Percentiles rank a stretch among this genome's conserved stretches.
These are phyloP conservation scores for Sarocladium strictum DNA, from an alignment of 2,329 filamentous ascomycete species.

Conservation along the genomic window DNA sequence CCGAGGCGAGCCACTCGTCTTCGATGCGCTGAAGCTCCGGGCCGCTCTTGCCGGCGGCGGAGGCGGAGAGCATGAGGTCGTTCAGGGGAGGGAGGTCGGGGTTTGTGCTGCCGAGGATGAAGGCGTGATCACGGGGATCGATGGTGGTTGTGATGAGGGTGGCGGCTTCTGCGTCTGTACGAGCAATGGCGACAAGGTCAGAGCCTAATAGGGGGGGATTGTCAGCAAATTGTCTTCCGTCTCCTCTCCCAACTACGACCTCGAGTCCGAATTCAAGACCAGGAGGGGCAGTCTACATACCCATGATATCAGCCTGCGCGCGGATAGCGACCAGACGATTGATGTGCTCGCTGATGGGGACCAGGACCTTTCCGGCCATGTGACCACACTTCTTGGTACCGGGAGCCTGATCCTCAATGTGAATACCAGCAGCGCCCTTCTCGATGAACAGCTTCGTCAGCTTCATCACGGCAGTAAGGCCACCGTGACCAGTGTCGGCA, in stretches of 20 bases:
- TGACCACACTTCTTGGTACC: constrained; percentile 99
- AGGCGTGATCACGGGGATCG: constrained; percentile 89
- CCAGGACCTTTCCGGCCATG: constrained; percentile 97
- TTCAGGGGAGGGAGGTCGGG: constrained; percentile 74
- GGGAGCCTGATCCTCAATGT: constrained; percentile 97
- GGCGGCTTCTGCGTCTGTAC: constrained; percentile 95
- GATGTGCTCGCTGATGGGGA: constrained; percentile 96
- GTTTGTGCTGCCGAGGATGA: constrained; percentile 88
- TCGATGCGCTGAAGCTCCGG: constrained; percentile 83
- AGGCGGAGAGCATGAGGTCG: constrained; percentile 85
- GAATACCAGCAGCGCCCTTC: constrained; percentile 93
- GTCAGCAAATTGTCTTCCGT: too few relatives aligned
- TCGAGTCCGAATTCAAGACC: constrained; percentile 1
- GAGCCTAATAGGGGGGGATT: constrained; percentile 46
- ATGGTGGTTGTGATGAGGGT: constrained; percentile 96
- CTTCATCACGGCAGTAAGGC: constrained; percentile 98
- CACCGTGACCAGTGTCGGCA: constrained; percentile 94
- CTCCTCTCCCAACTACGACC: too few relatives aligned
- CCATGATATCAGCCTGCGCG: constrained; percentile 98
- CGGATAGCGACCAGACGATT: constrained; percentile 95
- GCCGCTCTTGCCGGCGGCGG: constrained; percentile 74
- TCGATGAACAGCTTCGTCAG: constrained; percentile 96
- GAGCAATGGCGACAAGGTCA: constrained; percentile 84
- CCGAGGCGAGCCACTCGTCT: constrained; percentile 76
- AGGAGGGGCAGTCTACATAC: constrained; percentile 33